Base-by-base conservation (phyloP, 148 eudicot species). In the Rhododendron vialii region DNA sequence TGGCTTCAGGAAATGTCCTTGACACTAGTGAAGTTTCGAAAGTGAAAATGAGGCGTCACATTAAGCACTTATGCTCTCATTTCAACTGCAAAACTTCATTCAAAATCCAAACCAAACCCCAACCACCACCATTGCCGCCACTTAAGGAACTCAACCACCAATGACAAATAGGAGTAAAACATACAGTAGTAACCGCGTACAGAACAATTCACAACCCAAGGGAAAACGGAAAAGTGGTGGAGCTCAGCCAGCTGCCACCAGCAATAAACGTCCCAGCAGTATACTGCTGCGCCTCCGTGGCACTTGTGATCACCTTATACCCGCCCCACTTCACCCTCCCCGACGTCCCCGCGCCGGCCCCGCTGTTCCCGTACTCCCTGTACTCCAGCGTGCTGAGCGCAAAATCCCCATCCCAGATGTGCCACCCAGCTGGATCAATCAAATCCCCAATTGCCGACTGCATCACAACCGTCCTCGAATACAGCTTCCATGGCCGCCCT, bases 401-500 rank as follows among this genome's bases (percentile, higher is more conserved):
- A 14, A 91, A 92, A 26, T 18, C 78, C 0, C 92, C 94, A 18
- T 13, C 43, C 94, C 94, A 92, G 53, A 55, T 81, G 82, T 81
- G 85, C 94, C 94, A 92, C 15, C 94, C 94, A 3, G 88, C 90
- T 1, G 94, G 90, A 13, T 83, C 11, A 5, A 92, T 87, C 35
- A 92, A 90, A 30, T 89, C 84, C 10, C 88, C 74, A 0, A 91
- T 90, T 4, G 91, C 9, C 11, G 90, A 81, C 28, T 92, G 93
- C 92, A 92, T 92, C 2, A 92, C 20, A 73, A 92, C 92, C 0
- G 93, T 91, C 86, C 92, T 90, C 1, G 92, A 89, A 15, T 91
- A 91, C 20, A 82, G 45, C 85, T 90, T 92, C 94, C 94, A 92
- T 12, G 94, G 94, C 82, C 94, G 45, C 5, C 94, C 94, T 1